Evolutionary conservation across 164 flowering plant genomes (phyloP).

Genomic region (Dillenia turbinata): DNA sequence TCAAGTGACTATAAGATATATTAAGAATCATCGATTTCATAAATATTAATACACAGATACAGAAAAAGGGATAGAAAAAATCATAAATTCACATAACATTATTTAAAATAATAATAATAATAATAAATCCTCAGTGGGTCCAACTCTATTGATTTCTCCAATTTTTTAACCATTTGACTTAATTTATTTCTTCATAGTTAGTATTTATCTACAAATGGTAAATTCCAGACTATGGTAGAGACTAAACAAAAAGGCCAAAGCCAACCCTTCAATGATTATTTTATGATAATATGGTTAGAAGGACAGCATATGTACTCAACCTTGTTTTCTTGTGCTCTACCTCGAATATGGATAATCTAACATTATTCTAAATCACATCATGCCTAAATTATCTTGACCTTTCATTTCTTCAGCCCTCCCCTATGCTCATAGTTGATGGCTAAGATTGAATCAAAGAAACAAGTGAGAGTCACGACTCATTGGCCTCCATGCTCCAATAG

Average conservation of each 20-base stretch:
- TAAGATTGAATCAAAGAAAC: not conserved
- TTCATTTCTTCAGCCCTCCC: not conserved
- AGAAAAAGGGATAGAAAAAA: too few relatives aligned
- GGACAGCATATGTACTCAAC: not conserved
- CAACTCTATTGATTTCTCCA: too few relatives aligned
- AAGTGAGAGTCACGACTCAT: too few relatives aligned
- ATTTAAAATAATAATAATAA: too few relatives aligned
- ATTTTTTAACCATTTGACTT: too few relatives aligned
- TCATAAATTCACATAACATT: too few relatives aligned
- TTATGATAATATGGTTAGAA: not conserved
- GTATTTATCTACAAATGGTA: too few relatives aligned
- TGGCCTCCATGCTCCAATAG: not conserved
- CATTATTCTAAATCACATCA: slow-evolving; percentile 6
- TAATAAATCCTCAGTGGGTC: too few relatives aligned
- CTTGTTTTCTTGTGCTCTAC: not conserved
- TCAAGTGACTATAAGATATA: too few relatives aligned
- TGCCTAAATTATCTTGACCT: not conserved
- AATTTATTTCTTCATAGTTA: too few relatives aligned
- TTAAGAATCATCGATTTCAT: too few relatives aligned
- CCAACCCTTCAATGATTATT: slow-evolving; percentile 2
- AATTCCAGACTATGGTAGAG: not conserved
- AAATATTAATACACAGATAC: too few relatives aligned
- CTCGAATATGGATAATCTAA: slow-evolving; percentile 11
- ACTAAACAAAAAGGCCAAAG: not conserved
- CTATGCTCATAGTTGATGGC: not conserved